Base-by-base conservation (phyloP, 1,284 basidiomycete genomes). In the Apiotrichum brassicae region DNA sequence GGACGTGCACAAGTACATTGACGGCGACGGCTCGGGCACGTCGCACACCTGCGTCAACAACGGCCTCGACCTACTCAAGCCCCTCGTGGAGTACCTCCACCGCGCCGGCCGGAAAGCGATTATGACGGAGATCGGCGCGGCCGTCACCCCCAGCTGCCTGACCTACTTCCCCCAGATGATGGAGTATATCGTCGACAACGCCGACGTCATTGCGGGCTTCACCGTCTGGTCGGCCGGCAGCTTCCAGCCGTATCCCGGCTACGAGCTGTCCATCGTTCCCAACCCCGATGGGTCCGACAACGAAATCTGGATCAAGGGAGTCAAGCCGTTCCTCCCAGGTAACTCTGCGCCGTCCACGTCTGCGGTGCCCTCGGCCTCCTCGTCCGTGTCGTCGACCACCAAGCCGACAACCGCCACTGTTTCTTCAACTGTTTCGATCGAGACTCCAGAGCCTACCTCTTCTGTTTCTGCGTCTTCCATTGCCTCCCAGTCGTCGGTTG, bases 1-100 rank as follows among this genome's bases (percentile, higher is more conserved):
- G 57, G 81, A 82, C 75, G 79, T 81, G 4, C 80, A 82, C 75
- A 78, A 81, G 66, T 82, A 82, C 66, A 77, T 81, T 54, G 81
- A 82, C 64, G 72, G 71, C 46, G 80, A 81, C 64, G 79, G 80
- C 64, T 78, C 76, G 35, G 81, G 81, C 42, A 81, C 78, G 4
- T 75, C 77, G 60, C 57, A 75, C 12, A 78, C 53, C 75, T 73
- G 71, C 54, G 53, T 76, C 56, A 76, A 73, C 37, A 80, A 66
- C 65, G 80, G 79, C 54, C 74, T 79, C 33, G 68, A 71, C 48
- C 73, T 77, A 9, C 63, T 80, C 49, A 68, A 70, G 32, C 75
- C 72, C 14, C 75, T 82, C 19, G 75, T 76, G 32, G 58, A 58
- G 35, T 82, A 76, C 72, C 70, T 82, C 33, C 61, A 77, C 51